Evolutionary conservation across 345 rosid genomes (phyloP), one percentile per base, ranked within the genome.

Genomic region (Dimocarpus longan): DNA sequence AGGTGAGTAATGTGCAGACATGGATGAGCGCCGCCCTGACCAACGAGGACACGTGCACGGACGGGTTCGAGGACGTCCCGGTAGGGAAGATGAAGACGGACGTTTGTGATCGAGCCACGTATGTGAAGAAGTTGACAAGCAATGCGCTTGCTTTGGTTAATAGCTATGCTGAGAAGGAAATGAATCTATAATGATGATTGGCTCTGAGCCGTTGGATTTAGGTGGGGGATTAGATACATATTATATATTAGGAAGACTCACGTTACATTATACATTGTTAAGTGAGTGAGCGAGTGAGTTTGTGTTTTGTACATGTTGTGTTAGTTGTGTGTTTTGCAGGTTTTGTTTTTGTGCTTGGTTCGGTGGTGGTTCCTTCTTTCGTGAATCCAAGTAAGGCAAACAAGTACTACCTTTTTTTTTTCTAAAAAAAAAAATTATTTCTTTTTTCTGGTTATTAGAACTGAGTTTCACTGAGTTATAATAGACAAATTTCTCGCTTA

Each of bases 1-100:
- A 85, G 79, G 87, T 95, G 90, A 90, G 94, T 62, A 95, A 95
- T 81, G 97, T 95, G 42, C 86, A 92, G 84, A 95, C 97, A 65
- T 95, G 98, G 98, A 92, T 95, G 90, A 95, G 98, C 85, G 93
- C 98, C 0, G 95, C 98, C 9, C 70, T 95, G 83, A 93, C 97
- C 32, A 89, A 95, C 75, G 89, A 91, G 86, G 97, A 95, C 70
- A 93, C 95, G 32, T 95, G 98, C 52, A 87, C 89, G 59, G 98
- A 95, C 65, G 98, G 98, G 66, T 87, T 95, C 26, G 90, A 83
- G 62, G 95, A 85, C 67, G 84, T 90, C 74, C 85, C 78, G 3
- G 97, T 92, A 3, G 82, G 87, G 7, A 85, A 81, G 60, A 79
- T 83, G 80, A 87, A 90, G 84, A 39, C 85, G 73, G 89, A 81